Evolutionary conservation across 108 stramenopile species (phyloP), one percentile per base, ranked within the genome.

Genomic region (Fragilariopsis cylindrus): DNA sequence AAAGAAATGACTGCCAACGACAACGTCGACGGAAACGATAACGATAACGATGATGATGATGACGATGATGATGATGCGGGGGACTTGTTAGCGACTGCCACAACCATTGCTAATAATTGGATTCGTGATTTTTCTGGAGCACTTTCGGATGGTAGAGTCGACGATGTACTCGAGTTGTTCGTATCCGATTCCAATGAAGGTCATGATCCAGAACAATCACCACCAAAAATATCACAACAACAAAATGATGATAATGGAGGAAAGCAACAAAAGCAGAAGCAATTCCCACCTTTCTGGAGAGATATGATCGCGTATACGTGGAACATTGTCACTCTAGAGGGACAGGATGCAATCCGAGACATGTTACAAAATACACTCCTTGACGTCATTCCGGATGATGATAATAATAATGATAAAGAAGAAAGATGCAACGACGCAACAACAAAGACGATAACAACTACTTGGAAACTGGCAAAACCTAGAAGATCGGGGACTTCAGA

Each of bases 231-330:
- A 30, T 30, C 30, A 30, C 30, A 30, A 30, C 30, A 30, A 30
- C 41, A 62, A 62, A 40, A 7, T 21, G 39, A 4, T n/a, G 60
- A 40, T 6, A 39, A 6, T 7, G 12, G 9, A 13, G 12, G 12
- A 65, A 7, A 43, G 44, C 46, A 30, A 9, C 16, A 39, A 72
- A 40, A 39, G n/a, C 71, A 43, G 9, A 48, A 43, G 15, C 9
- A 48, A 74, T 60, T 74, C 43, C 60, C 60, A 7, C 63, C 73
- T 19, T 74, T 74, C 55, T 75, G 74, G 74, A 53, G 74, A 57
- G 74, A 75, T 44, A 67, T 75, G 66, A 66, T 75, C 4, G 74
- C 74, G 9, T 75, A 56, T 45, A 58, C 74, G 16, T 75, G 74
- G 74, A 68, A 75, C 52, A 68, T 75, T 19, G 43, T 21, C n/a